phyloP scores from a whole-genome alignment of 192 early-diverging fungal species.

The Linnemannia zychae region DNA sequence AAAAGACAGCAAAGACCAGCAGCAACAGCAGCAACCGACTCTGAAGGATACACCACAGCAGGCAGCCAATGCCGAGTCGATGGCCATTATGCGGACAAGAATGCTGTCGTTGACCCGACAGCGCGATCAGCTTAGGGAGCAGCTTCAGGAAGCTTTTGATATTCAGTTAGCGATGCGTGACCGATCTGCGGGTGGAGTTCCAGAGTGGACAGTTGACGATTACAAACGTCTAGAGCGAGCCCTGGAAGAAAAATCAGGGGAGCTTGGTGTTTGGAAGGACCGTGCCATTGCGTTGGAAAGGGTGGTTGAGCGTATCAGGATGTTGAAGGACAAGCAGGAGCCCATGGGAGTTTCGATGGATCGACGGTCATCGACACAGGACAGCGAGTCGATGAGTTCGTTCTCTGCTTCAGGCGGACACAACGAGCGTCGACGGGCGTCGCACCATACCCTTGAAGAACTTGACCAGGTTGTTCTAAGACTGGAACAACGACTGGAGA shows the following conservation, averaged over 20 bases:
- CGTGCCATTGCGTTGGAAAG: slow-evolving; percentile 24
- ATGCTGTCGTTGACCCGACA: slow-evolving; percentile 27
- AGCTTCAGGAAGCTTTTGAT: slow-evolving; percentile 34
- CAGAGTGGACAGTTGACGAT: slow-evolving; percentile 26
- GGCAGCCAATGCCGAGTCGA: slow-evolving; percentile 13
- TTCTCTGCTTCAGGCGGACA: neutral
- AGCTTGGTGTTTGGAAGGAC: slow-evolving; percentile 30
- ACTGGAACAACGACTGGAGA: slow-evolving; percentile 24
- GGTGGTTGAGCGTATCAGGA: slow-evolving; percentile 28
- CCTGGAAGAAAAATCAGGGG: slow-evolving; percentile 20
- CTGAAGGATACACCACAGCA: neutral
- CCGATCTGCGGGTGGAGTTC: slow-evolving; percentile 15
- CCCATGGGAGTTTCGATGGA: slow-evolving; percentile 26
- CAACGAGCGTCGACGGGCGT: neutral
- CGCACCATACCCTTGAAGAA: slow-evolving; percentile 18
- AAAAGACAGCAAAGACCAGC: neutral
- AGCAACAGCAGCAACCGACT: neutral
- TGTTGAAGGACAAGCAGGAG: slow-evolving; percentile 30
- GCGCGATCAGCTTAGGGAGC: slow-evolving; percentile 25
- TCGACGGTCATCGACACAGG: neutral
- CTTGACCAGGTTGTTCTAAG: slow-evolving; percentile 25
- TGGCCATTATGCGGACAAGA: slow-evolving; percentile 27
- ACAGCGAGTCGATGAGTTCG: neutral
- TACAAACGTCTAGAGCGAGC: slow-evolving; percentile 27
- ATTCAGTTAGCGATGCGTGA: slow-evolving; percentile 27